Evolutionary conservation across 73 alveolate genomes (phyloP).

Genomic region (Paraurostyla sp.): DNA sequence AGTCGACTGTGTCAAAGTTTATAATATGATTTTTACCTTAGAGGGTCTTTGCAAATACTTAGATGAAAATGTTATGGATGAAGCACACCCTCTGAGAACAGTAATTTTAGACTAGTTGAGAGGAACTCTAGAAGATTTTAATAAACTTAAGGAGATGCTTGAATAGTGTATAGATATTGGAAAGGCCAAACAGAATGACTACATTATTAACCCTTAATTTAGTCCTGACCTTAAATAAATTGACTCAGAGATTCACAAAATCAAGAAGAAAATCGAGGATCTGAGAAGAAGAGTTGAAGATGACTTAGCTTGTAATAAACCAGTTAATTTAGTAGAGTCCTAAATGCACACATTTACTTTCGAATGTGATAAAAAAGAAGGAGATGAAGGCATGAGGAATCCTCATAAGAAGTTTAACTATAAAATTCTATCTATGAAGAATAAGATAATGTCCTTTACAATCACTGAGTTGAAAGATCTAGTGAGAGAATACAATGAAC

Average conservation of each 20-base stretch:
- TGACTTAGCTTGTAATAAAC: constrained; percentile 73
- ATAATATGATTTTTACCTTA: constrained; percentile 73
- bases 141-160: constrained; percentile 79
- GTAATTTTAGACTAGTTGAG: constrained; percentile 70
- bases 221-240: constrained; percentile 74
- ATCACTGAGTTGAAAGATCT: constrained; percentile 77
- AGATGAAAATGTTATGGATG: constrained; percentile 55
- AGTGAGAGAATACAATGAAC: constrained; percentile 74
- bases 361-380: constrained; percentile 88
- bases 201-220: constrained; percentile 86
- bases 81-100: constrained; percentile 38
- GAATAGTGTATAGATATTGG: constrained; percentile 86
- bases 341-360: constrained; percentile 77
- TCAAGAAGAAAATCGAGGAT: constrained; percentile 79
- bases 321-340: constrained; percentile 78
- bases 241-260: constrained; percentile 73
- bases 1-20: constrained; percentile 87
- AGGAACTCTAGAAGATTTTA: constrained; percentile 73
- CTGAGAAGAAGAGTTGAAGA: constrained; percentile 74
- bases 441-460: constrained; percentile 81
- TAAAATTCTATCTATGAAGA: constrained; percentile 81
- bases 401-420: constrained; percentile 65
- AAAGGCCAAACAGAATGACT: constrained; percentile 82
- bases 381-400: constrained; percentile 81
- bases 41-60: constrained; percentile 63